Evolutionary conservation across 2,329 filamentous ascomycete species (phyloP).

Genomic region (Colletotrichum scovillei): DNA sequence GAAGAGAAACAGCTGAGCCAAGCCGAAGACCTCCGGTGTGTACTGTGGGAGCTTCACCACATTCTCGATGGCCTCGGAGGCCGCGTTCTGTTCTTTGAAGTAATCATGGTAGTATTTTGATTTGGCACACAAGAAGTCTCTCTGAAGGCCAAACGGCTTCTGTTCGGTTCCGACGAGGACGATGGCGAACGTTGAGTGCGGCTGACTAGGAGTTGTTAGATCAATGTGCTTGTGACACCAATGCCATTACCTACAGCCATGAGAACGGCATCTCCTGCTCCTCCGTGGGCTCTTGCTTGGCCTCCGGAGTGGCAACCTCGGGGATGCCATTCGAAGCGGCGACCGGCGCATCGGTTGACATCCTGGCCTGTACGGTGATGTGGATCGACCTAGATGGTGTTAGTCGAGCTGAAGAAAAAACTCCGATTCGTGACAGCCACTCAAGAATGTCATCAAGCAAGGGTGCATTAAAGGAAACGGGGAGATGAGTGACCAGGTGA

Average conservation of each 20-base stretch:
- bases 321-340: constrained; percentile 19
- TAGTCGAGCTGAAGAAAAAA: not conserved
- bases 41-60: constrained; percentile 62
- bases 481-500: not conserved
- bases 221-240: not conserved
- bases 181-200: constrained; percentile 67
- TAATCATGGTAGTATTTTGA: constrained; percentile 60
- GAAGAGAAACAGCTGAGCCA: constrained; percentile 66
- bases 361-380: constrained; percentile 1
- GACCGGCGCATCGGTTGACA: constrained; percentile 18
- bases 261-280: constrained; percentile 44
- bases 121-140: constrained; percentile 66
- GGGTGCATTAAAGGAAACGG: not conserved
- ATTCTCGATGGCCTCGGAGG: constrained; percentile 57
- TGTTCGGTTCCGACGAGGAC: constrained; percentile 64
- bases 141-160: constrained; percentile 67
- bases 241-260: constrained; percentile 48
- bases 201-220: constrained; percentile 52
- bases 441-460: not conserved
- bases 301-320: not conserved
- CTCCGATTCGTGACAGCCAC: not conserved
- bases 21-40: constrained; percentile 63
- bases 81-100: constrained; percentile 49
- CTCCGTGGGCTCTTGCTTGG: not conserved
- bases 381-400: not conserved